These are phyloP conservation scores for Chalaropsis ovoidea DNA, from an alignment of 2,329 filamentous ascomycete species.

Conservation along the genomic window DNA sequence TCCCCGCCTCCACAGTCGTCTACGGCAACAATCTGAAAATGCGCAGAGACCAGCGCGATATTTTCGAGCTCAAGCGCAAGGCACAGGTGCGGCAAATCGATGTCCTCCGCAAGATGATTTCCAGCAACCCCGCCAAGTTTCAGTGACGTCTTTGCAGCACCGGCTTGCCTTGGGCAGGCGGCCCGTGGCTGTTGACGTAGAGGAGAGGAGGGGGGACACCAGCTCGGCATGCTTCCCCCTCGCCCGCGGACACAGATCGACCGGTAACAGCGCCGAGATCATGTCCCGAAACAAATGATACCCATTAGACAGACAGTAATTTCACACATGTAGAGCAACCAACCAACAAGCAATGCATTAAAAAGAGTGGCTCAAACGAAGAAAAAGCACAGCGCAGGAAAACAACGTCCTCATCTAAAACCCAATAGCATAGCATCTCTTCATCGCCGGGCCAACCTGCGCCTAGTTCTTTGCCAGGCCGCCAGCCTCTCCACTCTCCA, in stretches of 20 bases:
- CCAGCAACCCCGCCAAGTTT: conserved; percentile 49
- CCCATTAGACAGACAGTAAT: conserved; percentile 12
- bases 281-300: conserved; percentile 10
- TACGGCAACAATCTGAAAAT: conserved; percentile 51
- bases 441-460: conserved; percentile 13
- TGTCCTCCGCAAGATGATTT: conserved; percentile 55
- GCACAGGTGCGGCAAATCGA: conserved; percentile 59
- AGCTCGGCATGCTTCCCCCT: background rate
- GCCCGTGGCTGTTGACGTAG: background rate
- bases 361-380: background rate
- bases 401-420: conserved; percentile 1
- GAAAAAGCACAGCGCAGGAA: background rate
- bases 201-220: background rate
- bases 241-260: no score
- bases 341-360: background rate
- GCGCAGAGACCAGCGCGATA: conserved; percentile 49
- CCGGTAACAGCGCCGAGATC: no score
- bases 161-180: background rate
- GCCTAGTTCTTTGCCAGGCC: conserved; percentile 25
- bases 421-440: background rate
- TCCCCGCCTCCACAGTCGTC: conserved; percentile 60
- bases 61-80: conserved; percentile 53
- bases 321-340: background rate
- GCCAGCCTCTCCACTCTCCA: conserved; percentile 20
- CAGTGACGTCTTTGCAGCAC: background rate